Evolutionary conservation across 2,329 filamentous ascomycete species (phyloP).

Genomic region (Claviceps sp.): DNA sequence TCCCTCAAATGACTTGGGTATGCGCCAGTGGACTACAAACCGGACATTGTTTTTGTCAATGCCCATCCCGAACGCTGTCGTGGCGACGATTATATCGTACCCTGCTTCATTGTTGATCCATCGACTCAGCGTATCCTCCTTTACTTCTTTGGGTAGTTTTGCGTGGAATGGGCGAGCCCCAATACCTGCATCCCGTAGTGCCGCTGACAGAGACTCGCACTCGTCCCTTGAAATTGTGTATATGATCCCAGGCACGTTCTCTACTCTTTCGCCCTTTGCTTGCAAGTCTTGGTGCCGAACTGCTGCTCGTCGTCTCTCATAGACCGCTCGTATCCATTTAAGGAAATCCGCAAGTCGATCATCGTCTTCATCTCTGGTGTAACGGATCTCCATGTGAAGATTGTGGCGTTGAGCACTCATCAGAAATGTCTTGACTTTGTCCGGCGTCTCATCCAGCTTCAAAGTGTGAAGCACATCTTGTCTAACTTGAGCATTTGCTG

Average conservation of each 20-base stretch:
- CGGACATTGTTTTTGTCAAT: slow-evolving; percentile 93
- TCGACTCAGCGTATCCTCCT: slow-evolving; percentile 54
- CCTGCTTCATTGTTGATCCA: slow-evolving; percentile 63
- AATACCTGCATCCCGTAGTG: slow-evolving; percentile 53
- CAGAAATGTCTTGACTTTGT: slow-evolving; percentile 57
- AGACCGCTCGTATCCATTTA: slow-evolving; percentile 60
- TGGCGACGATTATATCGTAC: slow-evolving; percentile 88
- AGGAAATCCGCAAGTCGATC: slow-evolving; percentile 61
- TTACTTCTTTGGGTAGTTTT: slow-evolving; percentile 51
- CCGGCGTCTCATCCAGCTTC: slow-evolving; percentile 45
- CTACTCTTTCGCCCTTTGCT: slow-evolving; percentile 36
- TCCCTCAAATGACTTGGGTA: slow-evolving; percentile 88
- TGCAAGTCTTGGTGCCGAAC: slow-evolving; percentile 46
- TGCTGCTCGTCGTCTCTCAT: slow-evolving; percentile 50
- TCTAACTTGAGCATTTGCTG: slow-evolving; percentile 68
- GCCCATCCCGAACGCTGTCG: slow-evolving; percentile 94
- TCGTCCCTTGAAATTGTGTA: slow-evolving; percentile 65
- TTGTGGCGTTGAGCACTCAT: slow-evolving; percentile 78
- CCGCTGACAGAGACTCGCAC: slow-evolving; percentile 56
- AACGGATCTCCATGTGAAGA: slow-evolving; percentile 81
- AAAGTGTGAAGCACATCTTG: slow-evolving; percentile 71
- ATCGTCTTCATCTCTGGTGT: slow-evolving; percentile 63
- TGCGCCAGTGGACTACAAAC: slow-evolving; percentile 88
- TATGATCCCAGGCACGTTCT: slow-evolving; percentile 63
- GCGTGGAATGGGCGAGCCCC: slow-evolving; percentile 64